phyloP scores from a whole-genome alignment of 2,329 filamentous ascomycete genomes.

The Fusarium illudens region DNA sequence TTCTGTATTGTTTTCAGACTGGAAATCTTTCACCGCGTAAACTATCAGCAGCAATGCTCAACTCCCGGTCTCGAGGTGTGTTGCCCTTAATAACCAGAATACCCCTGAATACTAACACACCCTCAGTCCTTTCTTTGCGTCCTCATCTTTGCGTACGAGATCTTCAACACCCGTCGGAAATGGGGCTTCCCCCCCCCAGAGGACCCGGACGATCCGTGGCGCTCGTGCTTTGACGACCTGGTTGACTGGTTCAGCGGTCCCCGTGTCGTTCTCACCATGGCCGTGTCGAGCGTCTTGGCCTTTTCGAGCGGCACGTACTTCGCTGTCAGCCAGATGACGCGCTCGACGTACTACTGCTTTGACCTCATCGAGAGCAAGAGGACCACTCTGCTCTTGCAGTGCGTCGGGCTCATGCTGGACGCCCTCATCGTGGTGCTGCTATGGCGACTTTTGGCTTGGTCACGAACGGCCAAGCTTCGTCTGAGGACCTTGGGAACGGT shows the following conservation, averaged over 20 bases:
- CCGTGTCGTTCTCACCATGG: conserved; percentile 47
- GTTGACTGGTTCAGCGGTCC: conserved; percentile 57
- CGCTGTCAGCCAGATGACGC: conserved; percentile 48
- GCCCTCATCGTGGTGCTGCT: conserved; percentile 55
- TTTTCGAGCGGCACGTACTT: conserved; percentile 56
- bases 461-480: conserved; percentile 56
- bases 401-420: conserved; percentile 57
- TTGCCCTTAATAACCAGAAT: neutral
- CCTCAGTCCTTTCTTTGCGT: conserved; percentile 57
- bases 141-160: conserved; percentile 55
- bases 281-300: conserved; percentile 49
- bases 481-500: conserved; percentile 57
- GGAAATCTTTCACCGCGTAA: conserved; percentile 57
- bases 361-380: conserved; percentile 50
- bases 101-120: conserved; percentile 6
- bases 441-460: conserved; percentile 63
- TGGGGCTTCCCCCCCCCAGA: conserved; percentile 44
- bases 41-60: conserved; percentile 60
- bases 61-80: conserved; percentile 58
- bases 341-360: conserved; percentile 64
- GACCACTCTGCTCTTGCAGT: conserved; percentile 52
- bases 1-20: conserved; percentile 57
- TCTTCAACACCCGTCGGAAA: conserved; percentile 48
- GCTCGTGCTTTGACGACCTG: conserved; percentile 58
- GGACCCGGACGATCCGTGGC: conserved; percentile 58